Base-by-base conservation (phyloP, 805 yeast genomes). In the Hemisphaericaspora nanyangensis region DNA sequence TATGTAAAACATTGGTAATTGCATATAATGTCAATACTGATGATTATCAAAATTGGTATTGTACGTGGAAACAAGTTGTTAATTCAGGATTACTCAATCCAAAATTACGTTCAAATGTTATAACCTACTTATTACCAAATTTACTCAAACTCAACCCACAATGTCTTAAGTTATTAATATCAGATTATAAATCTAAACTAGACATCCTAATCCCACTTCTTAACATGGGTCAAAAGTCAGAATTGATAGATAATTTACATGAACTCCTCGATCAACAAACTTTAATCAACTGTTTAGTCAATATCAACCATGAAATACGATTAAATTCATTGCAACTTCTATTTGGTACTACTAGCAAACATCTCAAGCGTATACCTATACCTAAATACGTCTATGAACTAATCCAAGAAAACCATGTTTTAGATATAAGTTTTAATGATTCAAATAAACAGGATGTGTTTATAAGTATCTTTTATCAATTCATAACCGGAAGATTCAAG, bases 221-320 rank as follows among this genome's bases (percentile, higher is more conserved):
- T 32, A 79, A 74, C 50, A 71, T 82, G 42, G 91, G 87, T 1
- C 85, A 82, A 54, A 78, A 76, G 29, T 50, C 79, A 17, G 73
- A 38, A 17, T 20, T 44, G 6, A 25, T 44, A 13, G 41, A 44
- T 13, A 37, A 47, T n/a, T 35, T 40, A 17, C 15, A 33, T 26
- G 12, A 34, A 2, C n/a, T 27, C 5, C 17, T 38, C 11, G 42
- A 46, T 3, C 11, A 33, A 10, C 36, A 41, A 7, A 6, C 33
- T 10, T 35, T 41, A 6, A 13, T 17, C 2, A 39, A 40, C 2
- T 56, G 80, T 17, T 57, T 86, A n/a, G 61, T 67, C n/a, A 75
- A 73, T 38, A 61, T 72, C 40, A 56, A 70, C 38, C 50, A 61
- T 2, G 52, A 53, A 8, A 51, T 65, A 18, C 59, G 90, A 48